Evolutionary conservation across 495 filamentous ascomycete species (phyloP), one percentile per base, ranked within the genome.

Genomic region (Penicillium soppii): DNA sequence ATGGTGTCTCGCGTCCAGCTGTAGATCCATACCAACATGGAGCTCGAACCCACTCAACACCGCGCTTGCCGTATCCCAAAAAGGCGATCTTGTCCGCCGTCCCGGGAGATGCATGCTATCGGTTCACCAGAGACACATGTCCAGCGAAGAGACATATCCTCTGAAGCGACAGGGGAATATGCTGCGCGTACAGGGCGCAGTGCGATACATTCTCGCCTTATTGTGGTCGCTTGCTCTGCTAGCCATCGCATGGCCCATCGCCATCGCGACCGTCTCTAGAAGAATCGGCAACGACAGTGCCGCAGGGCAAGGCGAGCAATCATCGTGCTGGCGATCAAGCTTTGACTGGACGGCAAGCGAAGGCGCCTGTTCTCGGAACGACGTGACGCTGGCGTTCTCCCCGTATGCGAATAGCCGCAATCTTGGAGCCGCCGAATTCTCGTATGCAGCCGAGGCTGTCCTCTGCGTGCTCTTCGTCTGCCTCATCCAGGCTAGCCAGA

Each of bases 401-500:
- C 46, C 46, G 1, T 17, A n/a, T 21, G 33, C 8, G 21, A 48
- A 48, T 48, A 15, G n/a, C 21, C 46, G 29, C 33, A 47, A 36
- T 5, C 17, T 19, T 15, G 35, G 35, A 15, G 25, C 44, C 4
- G 16, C 44, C 9, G 12, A n/a, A 5, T 43, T 43, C 21, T 43
- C 38, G 1, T 37, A 36, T 19, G 48, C 38, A 13, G 10, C 38
- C 19, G 17, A 52, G n/a, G 39, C 40, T 35, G 48, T 52, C 6
- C 39, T 43, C 25, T 52, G 39, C 7, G 7, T 52, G 9, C 29
- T 52, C 21, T 52, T 52, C 43, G 39, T 52, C 27, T 43, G 48
- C 25, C 17, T 36, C 5, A 26, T 71, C 2, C 54, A 56, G 21
- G 61, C 61, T 6, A 39, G 59, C 16, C 60, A 71, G 17, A 75